Evolutionary conservation across 1,284 basidiomycete genomes (phyloP).

Genomic region (Sanghuangporus baumii): DNA sequence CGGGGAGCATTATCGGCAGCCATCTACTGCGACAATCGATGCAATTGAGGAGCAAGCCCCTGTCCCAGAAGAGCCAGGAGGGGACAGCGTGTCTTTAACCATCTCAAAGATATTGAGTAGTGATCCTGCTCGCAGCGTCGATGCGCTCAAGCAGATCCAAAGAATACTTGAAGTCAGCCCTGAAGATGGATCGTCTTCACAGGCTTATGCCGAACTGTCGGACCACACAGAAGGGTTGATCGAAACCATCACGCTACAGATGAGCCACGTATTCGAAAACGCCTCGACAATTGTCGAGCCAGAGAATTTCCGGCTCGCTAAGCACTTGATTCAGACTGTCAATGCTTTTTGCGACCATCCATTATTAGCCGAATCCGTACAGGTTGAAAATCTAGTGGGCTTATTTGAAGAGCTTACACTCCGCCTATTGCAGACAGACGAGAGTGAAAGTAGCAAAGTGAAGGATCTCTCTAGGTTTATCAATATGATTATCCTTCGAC

Average conservation of each 20-base stretch:
- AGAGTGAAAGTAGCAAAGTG: constrained; percentile 66
- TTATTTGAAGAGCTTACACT: constrained; percentile 85
- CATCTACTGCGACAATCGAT: constrained; percentile 23
- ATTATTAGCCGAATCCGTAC: constrained; percentile 75
- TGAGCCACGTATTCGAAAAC: constrained; percentile 83
- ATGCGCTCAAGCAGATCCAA: constrained; percentile 89
- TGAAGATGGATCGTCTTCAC: constrained; percentile 61
- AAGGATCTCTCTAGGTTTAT: constrained; percentile 93
- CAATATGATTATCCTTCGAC: constrained; percentile 94
- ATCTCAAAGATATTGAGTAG: constrained; percentile 83
- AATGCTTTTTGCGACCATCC: constrained; percentile 88
- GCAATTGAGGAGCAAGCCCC: constrained; percentile 20
- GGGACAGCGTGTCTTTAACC: constrained; percentile 65
- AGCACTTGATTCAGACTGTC: constrained; percentile 92
- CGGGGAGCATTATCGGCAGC: constrained; percentile 21
- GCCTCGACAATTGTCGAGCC: constrained; percentile 67
- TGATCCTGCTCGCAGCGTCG: constrained; percentile 83
- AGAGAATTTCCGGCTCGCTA: constrained; percentile 85
- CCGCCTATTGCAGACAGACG: constrained; percentile 88
- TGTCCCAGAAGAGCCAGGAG: constrained; percentile 20
- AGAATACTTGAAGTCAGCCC: constrained; percentile 71
- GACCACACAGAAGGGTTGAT: constrained; percentile 84
- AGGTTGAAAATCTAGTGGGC: constrained; percentile 72
- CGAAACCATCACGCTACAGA: constrained; percentile 83
- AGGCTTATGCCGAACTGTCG: constrained; percentile 70